Base-by-base conservation (phyloP, 371 early-diverging fungal genomes). In the Chytridiales sp. region DNA sequence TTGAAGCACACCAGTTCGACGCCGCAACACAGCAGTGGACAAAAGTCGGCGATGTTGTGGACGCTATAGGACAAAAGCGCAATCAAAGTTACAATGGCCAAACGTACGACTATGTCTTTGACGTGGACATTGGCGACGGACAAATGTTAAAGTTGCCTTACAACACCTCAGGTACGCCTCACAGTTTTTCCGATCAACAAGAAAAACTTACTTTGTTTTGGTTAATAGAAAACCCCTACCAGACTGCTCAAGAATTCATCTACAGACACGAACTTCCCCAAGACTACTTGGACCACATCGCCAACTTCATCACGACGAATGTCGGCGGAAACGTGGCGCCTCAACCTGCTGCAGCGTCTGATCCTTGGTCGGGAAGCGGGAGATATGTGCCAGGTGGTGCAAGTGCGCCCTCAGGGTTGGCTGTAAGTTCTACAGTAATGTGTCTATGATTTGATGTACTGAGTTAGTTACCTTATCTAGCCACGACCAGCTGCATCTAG, bases 31-130 rank as follows among this genome's bases (percentile, higher is more conserved):
- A 75, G 30, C 56, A 67, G 34, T 98, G 99, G 99, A 55, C 72
- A 48, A 95, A 95, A 70, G 82, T 97, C 50, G 99, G 99, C 4
- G 89, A 92, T 38, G 96, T 98, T 1, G 94, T 95, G 0, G 95
- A 97, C 68, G 88, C 93, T 1, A 87, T 87, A 27, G 93, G 90
- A 0, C 75, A 80, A 1, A 70, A 80, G 11, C 70, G 84, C 32
- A 95, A 93, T 66, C 86, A 90, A 64, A 62, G 86, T 4, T 87
- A 84, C 68, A 81, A 87, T 8, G 97, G 97, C 42, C 79, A 83
- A 44, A 95, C 96, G 63, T 98, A 97, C 66, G 99, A 98, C 68
- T 94, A 91, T 70, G 95, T 98, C 8, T 98, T 98, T 79, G 96
- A 95, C 64, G 90, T 98, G 32, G 97, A 97, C 63, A 82, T 97